Conservation (phyloP, 2,329 filamentous ascomycete species). For the Pseudogymnoascus sp. region DNA sequence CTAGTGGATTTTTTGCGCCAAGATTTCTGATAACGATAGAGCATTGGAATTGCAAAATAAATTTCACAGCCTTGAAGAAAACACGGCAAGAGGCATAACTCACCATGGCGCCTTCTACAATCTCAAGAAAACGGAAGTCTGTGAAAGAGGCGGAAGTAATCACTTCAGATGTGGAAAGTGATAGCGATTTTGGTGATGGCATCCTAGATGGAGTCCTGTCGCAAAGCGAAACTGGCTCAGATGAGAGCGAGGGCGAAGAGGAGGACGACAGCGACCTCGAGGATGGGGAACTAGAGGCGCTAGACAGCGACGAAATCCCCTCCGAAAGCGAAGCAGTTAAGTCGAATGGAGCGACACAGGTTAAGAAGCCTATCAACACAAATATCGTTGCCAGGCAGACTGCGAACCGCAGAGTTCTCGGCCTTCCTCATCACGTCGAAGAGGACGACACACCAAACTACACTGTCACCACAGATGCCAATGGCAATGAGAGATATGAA, state of each 20-base stretch:
- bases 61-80: slow-evolving; percentile 11
- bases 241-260: slow-evolving; percentile 41
- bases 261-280: slow-evolving; percentile 39
- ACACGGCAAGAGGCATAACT: slow-evolving; percentile 6
- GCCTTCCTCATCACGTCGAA: slow-evolving; percentile 17
- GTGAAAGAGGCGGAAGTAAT: slow-evolving; percentile 46
- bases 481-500: slow-evolving; percentile 82
- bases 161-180: slow-evolving; percentile 45
- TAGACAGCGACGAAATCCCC: slow-evolving; percentile 44
- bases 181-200: slow-evolving; percentile 52
- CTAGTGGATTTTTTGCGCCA: slow-evolving; percentile 3
- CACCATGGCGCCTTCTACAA: slow-evolving; percentile 25
- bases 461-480: slow-evolving; percentile 67
- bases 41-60: slow-evolving; percentile 10
- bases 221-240: slow-evolving; percentile 50
- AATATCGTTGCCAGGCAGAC: slow-evolving; percentile 26
- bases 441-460: slow-evolving; percentile 42
- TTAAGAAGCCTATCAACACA: slow-evolving; percentile 12
- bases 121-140: slow-evolving; percentile 53
- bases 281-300: slow-evolving; percentile 32
- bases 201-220: slow-evolving; percentile 51
- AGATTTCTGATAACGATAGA: slow-evolving; percentile 11
- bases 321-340: slow-evolving; percentile 32
- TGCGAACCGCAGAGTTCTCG: neutral
- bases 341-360: slow-evolving; percentile 24